Evolutionary conservation across 2,329 filamentous ascomycete species (phyloP), one percentile per base, ranked within the genome.

Genomic region (Penicillium aurantiogriseum): DNA sequence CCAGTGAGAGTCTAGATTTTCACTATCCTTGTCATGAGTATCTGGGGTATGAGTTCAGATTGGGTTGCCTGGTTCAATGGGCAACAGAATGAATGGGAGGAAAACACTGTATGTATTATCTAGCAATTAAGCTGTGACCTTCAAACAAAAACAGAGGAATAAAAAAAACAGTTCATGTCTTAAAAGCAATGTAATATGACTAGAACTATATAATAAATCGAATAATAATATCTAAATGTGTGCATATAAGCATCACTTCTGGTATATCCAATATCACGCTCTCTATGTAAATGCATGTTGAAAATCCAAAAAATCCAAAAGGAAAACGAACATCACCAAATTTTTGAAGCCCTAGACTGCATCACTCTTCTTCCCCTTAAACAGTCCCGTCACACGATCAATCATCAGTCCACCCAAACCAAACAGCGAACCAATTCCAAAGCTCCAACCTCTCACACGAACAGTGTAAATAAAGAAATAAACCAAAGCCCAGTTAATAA

Each of bases 381-480:
- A 72, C 33, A 65, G 38, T 40, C 59, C 62, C 67, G 70, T 73
- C 1, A 74, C 55, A 31, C 58, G 51, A 17, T 69, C 72, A 42
- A 80, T 63, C 36, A 73, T 45, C 68, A 75, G 78, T 2, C 79
- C 81, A n/a, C 80, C 50, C 2, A 61, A 63, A 2, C 78, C 76
- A 69, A 86, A 87, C 3, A 89, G 27, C 43, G 74, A 76, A 0
- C 84, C 84, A 57, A 91, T 79, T 0, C 88, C 89, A 72, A 91
- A 91, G 23, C 75, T 83, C 87, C 88, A 91, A 8, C 86, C 83
- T 62, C 81, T 82, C 54, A 91, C 83, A 19, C 89, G 80, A 7
- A 90, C 86, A 3, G 85, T 88, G 74, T 88, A 92, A 56, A 91
- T 85, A 69, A 92, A 91, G 74, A 91, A 90, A 71, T 89, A 90